phyloP scores from a whole-genome alignment of 2,329 filamentous ascomycete genomes.

The Aspergillus fijiensis region DNA sequence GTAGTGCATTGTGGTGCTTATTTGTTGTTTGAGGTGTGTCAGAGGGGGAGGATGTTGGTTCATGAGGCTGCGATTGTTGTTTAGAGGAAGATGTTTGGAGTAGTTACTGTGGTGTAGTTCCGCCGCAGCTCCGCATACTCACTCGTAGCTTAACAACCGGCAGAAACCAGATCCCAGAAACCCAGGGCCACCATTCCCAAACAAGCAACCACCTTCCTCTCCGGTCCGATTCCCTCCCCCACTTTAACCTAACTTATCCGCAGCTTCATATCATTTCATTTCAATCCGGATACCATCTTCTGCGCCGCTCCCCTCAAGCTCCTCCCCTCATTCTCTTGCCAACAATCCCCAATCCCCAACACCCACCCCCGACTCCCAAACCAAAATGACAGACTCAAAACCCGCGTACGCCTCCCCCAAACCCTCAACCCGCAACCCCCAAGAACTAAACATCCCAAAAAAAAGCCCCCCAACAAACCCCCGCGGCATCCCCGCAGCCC shows the following conservation, averaged over 20 bases:
- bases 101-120: conserved; percentile 5
- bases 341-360: neutral
- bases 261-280: too few relatives aligned
- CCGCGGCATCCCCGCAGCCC: conserved; percentile 48
- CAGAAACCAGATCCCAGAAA: neutral
- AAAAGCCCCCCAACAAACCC: conserved; percentile 39
- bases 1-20: too few relatives aligned
- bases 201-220: conserved; percentile 22
- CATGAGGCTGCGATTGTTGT: too few relatives aligned
- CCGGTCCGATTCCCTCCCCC: conserved; percentile 3
- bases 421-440: neutral
- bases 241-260: conserved; percentile 5
- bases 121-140: neutral
- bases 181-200: conserved; percentile 23
- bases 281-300: conserved; percentile 5
- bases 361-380: neutral
- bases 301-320: neutral
- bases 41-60: too few relatives aligned
- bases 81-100: conserved; percentile 13
- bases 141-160: neutral
- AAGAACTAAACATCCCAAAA: conserved; percentile 23
- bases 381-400: conserved; percentile 1
- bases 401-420: neutral
- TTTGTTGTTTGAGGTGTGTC: too few relatives aligned
- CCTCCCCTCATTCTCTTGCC: neutral